phyloP scores from a whole-genome alignment of 1,284 basidiomycete genomes.

The Tilletia caries region DNA sequence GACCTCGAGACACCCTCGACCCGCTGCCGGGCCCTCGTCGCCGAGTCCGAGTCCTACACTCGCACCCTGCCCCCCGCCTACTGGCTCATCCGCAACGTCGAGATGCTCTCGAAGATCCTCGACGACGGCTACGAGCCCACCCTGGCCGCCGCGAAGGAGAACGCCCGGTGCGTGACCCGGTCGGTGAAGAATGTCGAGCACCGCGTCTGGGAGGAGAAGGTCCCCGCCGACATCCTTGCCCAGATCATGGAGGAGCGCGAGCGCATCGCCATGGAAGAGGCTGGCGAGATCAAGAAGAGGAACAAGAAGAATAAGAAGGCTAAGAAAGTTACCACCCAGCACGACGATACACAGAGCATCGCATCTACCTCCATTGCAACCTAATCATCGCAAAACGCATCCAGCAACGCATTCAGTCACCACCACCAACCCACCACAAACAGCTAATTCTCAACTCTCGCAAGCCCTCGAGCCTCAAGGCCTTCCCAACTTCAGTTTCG shows the following conservation, averaged over 20 bases:
- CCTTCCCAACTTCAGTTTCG: no score
- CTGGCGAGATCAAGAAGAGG: constrained; percentile 30
- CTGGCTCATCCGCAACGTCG: constrained; percentile 48
- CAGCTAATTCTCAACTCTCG: background rate
- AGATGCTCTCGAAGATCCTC: constrained; percentile 41
- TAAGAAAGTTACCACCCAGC: background rate
- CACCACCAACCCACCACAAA: background rate
- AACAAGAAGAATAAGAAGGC: constrained; percentile 26
- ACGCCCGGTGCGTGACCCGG: constrained; percentile 30
- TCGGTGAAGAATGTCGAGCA: constrained; percentile 45
- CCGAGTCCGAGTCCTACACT: constrained; percentile 40
- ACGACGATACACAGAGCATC: background rate
- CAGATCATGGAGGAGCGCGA: constrained; percentile 25
- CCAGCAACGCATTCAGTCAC: background rate
- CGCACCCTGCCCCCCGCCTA: constrained; percentile 42
- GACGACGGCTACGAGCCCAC: constrained; percentile 41
- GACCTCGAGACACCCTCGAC: constrained; percentile 40
- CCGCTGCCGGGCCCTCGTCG: constrained; percentile 44
- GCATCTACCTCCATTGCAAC: background rate
- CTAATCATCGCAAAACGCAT: background rate
- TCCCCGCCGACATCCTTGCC: constrained; percentile 14
- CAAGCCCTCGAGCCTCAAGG: no score
- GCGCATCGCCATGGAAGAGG: constrained; percentile 14
- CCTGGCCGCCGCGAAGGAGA: constrained; percentile 34
- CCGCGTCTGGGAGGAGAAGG: constrained; percentile 45